A percentile compares a stretch with the other conserved stretches of the same genome.
Conservation (phyloP, 192 early-diverging fungal species). For the Backusella parvicylindrica region DNA sequence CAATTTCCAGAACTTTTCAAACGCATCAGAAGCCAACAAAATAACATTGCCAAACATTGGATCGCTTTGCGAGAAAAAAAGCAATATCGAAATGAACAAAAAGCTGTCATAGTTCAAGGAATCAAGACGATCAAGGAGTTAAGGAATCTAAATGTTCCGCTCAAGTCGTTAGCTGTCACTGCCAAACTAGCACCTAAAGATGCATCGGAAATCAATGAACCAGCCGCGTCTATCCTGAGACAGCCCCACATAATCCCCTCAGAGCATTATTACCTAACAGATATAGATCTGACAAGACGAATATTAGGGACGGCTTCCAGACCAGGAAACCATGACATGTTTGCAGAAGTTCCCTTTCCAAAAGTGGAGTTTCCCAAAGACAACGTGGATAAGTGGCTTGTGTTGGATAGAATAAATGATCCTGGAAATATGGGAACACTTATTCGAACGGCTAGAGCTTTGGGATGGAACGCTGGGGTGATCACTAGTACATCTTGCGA, state of each 20-base stretch:
- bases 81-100: slow-evolving; percentile 25
- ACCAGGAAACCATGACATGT: slow-evolving; percentile 38
- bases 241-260: slow-evolving; percentile 30
- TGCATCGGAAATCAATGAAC: slow-evolving; percentile 19
- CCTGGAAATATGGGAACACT: slow-evolving; percentile 45
- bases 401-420: slow-evolving; percentile 43
- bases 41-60: slow-evolving; percentile 27
- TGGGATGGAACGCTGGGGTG: slow-evolving; percentile 42
- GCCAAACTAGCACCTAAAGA: slow-evolving; percentile 5
- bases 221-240: slow-evolving; percentile 14
- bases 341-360: slow-evolving; percentile 44
- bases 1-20: slow-evolving; percentile 13
- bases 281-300: slow-evolving; percentile 33
- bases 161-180: slow-evolving; percentile 25
- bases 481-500: slow-evolving; percentile 40
- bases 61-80: slow-evolving; percentile 28
- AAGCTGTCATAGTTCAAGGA: slow-evolving; percentile 29
- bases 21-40: slow-evolving; percentile 4
- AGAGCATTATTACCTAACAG: slow-evolving; percentile 37
- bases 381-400: slow-evolving; percentile 21
- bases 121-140: slow-evolving; percentile 27
- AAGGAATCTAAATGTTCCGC: not conserved
- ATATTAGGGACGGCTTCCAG: slow-evolving; percentile 46
- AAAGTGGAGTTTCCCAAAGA: slow-evolving; percentile 6
- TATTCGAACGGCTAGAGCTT: slow-evolving; percentile 42